Conservation (phyloP, 73 alveolate genomes). For the Tetrahymena elliotti region DNA sequence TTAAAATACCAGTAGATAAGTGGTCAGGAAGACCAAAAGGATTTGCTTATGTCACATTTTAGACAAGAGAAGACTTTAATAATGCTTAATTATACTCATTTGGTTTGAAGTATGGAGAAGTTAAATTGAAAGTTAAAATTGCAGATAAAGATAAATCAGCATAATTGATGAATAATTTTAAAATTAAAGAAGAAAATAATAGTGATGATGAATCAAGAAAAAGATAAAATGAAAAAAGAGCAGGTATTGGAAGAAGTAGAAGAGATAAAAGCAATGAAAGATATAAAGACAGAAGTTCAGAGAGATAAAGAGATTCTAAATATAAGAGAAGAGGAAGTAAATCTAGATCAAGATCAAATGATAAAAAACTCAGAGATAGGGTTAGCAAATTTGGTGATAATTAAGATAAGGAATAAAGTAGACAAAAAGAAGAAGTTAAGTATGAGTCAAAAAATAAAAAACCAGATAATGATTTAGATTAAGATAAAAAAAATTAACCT, state of each 20-base stretch:
- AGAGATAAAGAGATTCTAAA: neutral
- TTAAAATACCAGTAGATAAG: conserved; percentile 59
- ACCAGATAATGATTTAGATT: neutral
- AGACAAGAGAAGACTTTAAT: conserved; percentile 26
- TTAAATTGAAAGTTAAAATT: neutral
- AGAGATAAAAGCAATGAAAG: neutral
- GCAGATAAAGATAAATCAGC: neutral
- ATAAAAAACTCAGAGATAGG: neutral
- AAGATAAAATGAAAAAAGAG: neutral
- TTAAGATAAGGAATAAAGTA: neutral
- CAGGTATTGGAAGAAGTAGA: neutral
- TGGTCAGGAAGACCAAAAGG: conserved; percentile 52
- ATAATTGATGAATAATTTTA: neutral
- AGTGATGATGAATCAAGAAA: neutral
- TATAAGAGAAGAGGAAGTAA: neutral
- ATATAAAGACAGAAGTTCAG: neutral
- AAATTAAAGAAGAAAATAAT: neutral
- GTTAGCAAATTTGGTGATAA: neutral
- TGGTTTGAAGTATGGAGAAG: neutral
- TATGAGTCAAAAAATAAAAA: neutral
- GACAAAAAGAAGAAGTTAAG: neutral
- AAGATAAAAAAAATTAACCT: neutral
- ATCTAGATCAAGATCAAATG: neutral
- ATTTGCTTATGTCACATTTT: conserved; percentile 59
- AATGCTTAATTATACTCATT: neutral